Evolutionary conservation across 2,329 filamentous ascomycete genomes (phyloP).

Genomic region (Botrytis porri): DNA sequence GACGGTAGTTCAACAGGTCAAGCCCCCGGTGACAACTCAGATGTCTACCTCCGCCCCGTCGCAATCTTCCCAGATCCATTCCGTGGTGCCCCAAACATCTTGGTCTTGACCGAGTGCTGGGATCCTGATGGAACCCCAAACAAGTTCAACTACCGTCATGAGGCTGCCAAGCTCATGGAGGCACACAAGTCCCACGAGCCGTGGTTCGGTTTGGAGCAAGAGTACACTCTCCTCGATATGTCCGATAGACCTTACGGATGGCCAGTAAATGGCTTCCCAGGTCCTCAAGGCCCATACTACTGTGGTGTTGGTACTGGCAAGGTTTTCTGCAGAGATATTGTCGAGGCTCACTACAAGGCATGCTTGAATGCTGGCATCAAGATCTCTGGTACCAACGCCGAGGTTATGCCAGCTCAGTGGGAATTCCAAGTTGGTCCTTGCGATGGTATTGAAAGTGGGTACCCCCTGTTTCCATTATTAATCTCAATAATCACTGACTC

Average conservation of each 20-base stretch:
- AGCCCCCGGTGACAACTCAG: constrained; percentile 91
- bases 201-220: constrained; percentile 98
- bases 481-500: constrained; percentile 29
- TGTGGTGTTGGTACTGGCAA: constrained; percentile 96
- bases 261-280: constrained; percentile 76
- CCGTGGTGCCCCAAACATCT: constrained; percentile 84
- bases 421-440: constrained; percentile 96
- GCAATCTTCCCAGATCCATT: constrained; percentile 91
- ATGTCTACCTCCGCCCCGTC: constrained; percentile 91
- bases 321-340: constrained; percentile 96
- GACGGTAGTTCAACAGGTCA: constrained; percentile 90
- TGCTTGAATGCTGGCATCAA: constrained; percentile 81
- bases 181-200: constrained; percentile 77
- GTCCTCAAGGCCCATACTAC: constrained; percentile 90
- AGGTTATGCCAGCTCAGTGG: constrained; percentile 98
- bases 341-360: constrained; percentile 90
- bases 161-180: constrained; percentile 86
- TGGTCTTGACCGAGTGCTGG: constrained; percentile 94
- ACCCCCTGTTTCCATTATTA: constrained; percentile 13
- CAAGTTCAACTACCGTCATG: constrained; percentile 97
- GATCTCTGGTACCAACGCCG: constrained; percentile 97
- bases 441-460: constrained; percentile 74
- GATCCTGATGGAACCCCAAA: constrained; percentile 92
- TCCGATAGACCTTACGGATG: constrained; percentile 90
- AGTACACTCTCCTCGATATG: constrained; percentile 89